A percentile compares a stretch with the other conserved stretches of the same genome.
Conservation (phyloP, 164 flowering plant genomes). For the Houttuynia cordata region DNA sequence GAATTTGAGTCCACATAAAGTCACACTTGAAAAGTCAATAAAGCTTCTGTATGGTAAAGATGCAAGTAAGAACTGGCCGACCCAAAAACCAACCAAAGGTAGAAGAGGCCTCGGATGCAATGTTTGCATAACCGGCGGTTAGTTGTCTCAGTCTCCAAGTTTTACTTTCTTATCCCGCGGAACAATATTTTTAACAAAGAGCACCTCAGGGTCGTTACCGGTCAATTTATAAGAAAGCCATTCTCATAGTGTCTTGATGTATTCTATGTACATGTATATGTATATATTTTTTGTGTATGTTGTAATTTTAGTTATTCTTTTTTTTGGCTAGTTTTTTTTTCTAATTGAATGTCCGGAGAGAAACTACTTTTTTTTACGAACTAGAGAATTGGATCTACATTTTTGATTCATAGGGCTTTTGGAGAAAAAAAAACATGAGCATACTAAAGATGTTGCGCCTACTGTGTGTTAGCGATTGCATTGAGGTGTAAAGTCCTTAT, state of each 20-base stretch:
- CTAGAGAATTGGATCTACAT: too few relatives aligned
- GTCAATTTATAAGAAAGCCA: neutral
- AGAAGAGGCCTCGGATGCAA: slow-evolving; percentile 20
- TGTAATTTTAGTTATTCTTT: too few relatives aligned
- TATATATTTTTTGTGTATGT: too few relatives aligned
- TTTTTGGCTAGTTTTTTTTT: too few relatives aligned
- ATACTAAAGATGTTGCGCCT: too few relatives aligned
- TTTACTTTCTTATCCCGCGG: neutral
- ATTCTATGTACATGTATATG: neutral
- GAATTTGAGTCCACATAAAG: slow-evolving; percentile 39
- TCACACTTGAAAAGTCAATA: slow-evolving; percentile 62
- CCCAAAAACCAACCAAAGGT: slow-evolving; percentile 33
- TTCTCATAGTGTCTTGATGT: neutral
- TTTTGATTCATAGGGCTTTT: too few relatives aligned
- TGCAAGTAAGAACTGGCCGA: slow-evolving; percentile 48
- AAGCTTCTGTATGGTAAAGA: slow-evolving; percentile 35
- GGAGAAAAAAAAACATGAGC: too few relatives aligned
- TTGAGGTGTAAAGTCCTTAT: too few relatives aligned
- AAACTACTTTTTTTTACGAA: too few relatives aligned
- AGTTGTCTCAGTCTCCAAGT: neutral
- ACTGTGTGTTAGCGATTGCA: too few relatives aligned
- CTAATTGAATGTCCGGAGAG: too few relatives aligned
- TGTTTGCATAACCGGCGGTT: neutral
- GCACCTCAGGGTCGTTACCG: neutral
- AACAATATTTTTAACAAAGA: too few relatives aligned